A percentile compares a stretch with the other conserved stretches of the same genome.
phyloP scores from a whole-genome alignment of 495 filamentous ascomycete genomes.

The Gamarada debralockiae region DNA sequence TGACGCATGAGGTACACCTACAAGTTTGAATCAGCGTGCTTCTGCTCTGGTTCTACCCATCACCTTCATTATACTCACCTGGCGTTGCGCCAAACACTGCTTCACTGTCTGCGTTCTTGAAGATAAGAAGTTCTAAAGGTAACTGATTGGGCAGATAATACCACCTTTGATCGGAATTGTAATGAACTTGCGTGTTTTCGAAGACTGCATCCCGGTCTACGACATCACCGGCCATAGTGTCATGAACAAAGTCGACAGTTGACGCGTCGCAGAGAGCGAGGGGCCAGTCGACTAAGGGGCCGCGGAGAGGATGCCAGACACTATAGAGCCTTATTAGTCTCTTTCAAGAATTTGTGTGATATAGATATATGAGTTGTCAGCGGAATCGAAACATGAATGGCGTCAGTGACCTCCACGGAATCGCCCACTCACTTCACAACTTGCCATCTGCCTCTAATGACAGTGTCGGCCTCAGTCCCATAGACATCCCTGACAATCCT shows the following conservation, averaged over 20 bases:
- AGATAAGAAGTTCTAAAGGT: slow-evolving; percentile 27
- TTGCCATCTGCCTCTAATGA: slow-evolving; percentile 1
- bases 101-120: slow-evolving; percentile 27
- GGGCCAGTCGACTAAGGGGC: slow-evolving; percentile 26
- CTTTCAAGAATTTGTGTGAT: background rate
- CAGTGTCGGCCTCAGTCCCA: background rate
- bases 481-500: background rate
- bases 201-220: slow-evolving; percentile 5
- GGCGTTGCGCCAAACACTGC: background rate
- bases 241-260: slow-evolving; percentile 18
- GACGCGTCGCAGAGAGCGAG: slow-evolving; percentile 28
- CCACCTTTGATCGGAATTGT: slow-evolving; percentile 25
- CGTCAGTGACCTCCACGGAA: background rate
- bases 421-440: slow-evolving; percentile 1
- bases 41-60: background rate
- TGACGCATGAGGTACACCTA: background rate
- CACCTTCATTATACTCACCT: background rate
- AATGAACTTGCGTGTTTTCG: slow-evolving; percentile 12
- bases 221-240: slow-evolving; percentile 10
- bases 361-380: background rate
- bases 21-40: background rate
- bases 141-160: slow-evolving; percentile 27
- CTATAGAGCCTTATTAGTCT: slow-evolving; percentile 1
- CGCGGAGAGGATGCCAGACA: slow-evolving; percentile 23
- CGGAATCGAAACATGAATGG: background rate